Evolutionary conservation across 208 protist species (phyloP), one percentile per base, ranked within the genome.

Genomic region (Leishmania braziliensis): DNA sequence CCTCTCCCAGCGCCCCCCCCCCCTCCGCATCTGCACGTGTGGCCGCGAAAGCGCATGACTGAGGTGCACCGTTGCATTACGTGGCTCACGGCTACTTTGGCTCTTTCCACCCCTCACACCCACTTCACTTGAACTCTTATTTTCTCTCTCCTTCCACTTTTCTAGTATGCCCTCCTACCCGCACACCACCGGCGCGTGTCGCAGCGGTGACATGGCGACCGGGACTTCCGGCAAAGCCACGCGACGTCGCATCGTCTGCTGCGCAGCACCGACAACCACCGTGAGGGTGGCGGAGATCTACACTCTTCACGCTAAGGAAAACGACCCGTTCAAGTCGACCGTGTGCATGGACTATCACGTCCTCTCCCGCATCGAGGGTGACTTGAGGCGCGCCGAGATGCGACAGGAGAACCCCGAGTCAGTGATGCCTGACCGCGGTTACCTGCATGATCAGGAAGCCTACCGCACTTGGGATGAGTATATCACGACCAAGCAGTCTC

Each of bases 261-360:
- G 84, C 72, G 68, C 69, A 0, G 77, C 60, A 1, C 72, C 73
- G 4, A 69, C 76, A 9, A 73, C 77, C 20, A 69, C 75, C 33
- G 77, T 62, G 5, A 65, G 43, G 29, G 72, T 80, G 48, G 26
- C 75, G 18, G 81, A 33, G 39, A 70, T 60, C 74, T 81, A 82
- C 76, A 58, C 33, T 3, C 53, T 43, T 18, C 63, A 73, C 36
- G 0, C 62, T 5, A 62, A 75, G 14, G 29, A 0, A 16, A 66
- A 58, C 71, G 58, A 77, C 54, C 50, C 63, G 9, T 33, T 75
- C 29, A 78, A 68, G 48, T 88, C 78, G 51, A 95, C 91, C 0
- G 75, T 86, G 33, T 92, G 89, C 80, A 91, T 89, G 86, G 84
- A 90, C 70, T 74, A 87, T 33, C 91, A 95, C 86, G 79, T 95